Percentiles rank a stretch among this genome's conserved stretches.
phyloP scores from a whole-genome alignment of 1,284 basidiomycete genomes.

The Naganishia sp. region DNA sequence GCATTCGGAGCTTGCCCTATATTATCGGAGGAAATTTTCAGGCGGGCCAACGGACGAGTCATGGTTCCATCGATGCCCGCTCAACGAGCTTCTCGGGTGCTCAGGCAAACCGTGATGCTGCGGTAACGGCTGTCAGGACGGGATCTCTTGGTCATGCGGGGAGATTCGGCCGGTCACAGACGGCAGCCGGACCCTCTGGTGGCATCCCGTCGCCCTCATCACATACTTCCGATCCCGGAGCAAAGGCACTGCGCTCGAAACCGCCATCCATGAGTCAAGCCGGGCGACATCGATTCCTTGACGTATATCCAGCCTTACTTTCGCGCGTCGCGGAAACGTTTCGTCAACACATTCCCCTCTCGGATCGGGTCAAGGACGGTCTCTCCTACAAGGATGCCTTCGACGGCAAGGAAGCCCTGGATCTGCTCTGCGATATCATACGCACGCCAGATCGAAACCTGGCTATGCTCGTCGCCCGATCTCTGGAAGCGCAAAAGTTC shows the following conservation, averaged over 20 bases:
- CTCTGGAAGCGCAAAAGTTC: conserved; percentile 97
- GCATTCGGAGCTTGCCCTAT: conserved; percentile 34
- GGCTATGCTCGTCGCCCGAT: conserved; percentile 87
- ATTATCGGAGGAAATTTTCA: background rate
- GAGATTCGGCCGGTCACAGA: conserved; percentile 26
- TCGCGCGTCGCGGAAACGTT: conserved; percentile 94
- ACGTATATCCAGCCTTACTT: conserved; percentile 90
- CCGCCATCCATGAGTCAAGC: conserved; percentile 40
- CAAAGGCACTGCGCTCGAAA: conserved; percentile 41
- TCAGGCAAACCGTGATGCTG: conserved; percentile 41
- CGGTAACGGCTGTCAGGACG: conserved; percentile 43
- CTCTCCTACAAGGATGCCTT: conserved; percentile 95
- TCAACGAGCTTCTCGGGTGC: conserved; percentile 53
- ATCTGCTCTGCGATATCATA: conserved; percentile 95
- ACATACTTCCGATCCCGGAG: conserved; percentile 45
- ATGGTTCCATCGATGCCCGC: conserved; percentile 41
- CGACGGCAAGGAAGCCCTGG: conserved; percentile 94
- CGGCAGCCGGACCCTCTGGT: conserved; percentile 33
- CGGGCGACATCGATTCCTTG: conserved; percentile 60
- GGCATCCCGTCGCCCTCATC: conserved; percentile 36
- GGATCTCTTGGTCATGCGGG: conserved; percentile 42
- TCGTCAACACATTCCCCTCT: conserved; percentile 72
- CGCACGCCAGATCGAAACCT: conserved; percentile 97
- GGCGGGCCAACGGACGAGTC: conserved; percentile 27
- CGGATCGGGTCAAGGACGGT: conserved; percentile 88